Percentiles rank a stretch among this genome's conserved stretches.
Conservation (phyloP, 2,329 filamentous ascomycete species). For the Colletotrichum endophyticum region DNA sequence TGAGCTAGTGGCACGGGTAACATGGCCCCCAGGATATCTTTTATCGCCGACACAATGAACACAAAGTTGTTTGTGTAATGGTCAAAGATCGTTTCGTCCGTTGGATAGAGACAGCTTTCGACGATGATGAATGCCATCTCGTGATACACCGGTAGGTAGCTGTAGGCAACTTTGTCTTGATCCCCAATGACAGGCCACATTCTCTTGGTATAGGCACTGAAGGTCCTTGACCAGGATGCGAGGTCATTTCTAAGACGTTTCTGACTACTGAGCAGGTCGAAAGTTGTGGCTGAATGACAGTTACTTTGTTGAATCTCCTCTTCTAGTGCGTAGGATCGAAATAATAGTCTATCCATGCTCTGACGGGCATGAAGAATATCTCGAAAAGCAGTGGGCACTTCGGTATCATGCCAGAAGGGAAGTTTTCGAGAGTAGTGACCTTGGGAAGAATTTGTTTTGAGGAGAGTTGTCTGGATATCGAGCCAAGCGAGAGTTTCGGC, state of each 20-base stretch:
- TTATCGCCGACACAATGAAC: neutral
- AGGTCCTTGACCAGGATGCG: neutral
- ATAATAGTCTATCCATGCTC: neutral
- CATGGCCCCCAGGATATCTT: neutral
- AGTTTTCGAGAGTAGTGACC: neutral
- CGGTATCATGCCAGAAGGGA: neutral
- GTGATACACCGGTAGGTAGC: neutral
- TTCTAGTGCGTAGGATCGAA: neutral
- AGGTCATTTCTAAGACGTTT: neutral
- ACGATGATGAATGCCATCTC: neutral
- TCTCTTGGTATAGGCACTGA: neutral
- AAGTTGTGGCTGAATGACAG: accelerated
- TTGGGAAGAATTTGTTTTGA: accelerated
- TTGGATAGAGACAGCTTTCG: neutral
- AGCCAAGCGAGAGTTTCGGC: neutral
- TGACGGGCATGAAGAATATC: neutral
- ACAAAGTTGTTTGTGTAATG: neutral
- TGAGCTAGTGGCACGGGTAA: neutral
- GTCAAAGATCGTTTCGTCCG: neutral
- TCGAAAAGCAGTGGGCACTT: neutral
- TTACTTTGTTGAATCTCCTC: neutral
- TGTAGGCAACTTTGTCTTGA: neutral
- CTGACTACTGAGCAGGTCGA: neutral
- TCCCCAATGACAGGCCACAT: neutral
- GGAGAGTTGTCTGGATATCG: neutral